A percentile compares a stretch with the other conserved stretches of the same genome.
Conservation (phyloP, 257 asterid genomes). For the Datura wrightii region DNA sequence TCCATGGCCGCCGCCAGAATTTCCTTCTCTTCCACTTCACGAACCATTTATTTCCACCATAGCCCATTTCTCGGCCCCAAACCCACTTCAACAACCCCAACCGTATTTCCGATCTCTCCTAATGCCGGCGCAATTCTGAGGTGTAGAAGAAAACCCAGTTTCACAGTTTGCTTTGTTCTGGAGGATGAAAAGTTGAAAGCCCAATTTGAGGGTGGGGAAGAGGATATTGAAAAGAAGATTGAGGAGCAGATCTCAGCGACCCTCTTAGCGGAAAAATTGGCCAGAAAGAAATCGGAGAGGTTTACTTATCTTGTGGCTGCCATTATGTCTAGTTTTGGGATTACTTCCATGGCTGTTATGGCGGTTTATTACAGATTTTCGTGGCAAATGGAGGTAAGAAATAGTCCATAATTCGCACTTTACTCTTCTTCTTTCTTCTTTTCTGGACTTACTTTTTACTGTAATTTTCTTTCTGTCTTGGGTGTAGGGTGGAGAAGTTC, state of each 20-base stretch:
- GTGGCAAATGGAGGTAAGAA: constrained; percentile 30
- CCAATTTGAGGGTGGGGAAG: constrained; percentile 28
- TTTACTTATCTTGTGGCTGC: constrained; percentile 60
- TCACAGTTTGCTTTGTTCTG: constrained; percentile 67
- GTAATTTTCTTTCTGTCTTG: background rate
- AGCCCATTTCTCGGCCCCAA: constrained; percentile 48
- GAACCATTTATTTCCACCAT: constrained; percentile 36
- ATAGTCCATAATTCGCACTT: background rate
- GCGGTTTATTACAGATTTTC: constrained; percentile 28
- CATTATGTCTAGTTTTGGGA: constrained; percentile 20
- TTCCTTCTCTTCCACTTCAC: constrained; percentile 44
- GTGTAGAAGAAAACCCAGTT: constrained; percentile 40
- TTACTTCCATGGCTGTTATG: constrained; percentile 32
- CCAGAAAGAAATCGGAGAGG: constrained; percentile 87
- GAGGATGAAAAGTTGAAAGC: constrained; percentile 53
- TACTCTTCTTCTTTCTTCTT: background rate
- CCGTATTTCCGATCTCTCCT: constrained; percentile 31
- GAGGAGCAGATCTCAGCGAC: constrained; percentile 45
- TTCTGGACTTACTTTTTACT: background rate
- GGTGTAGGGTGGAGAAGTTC: constrained; percentile 81
- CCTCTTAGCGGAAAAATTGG: constrained; percentile 60
- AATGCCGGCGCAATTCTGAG: constrained; percentile 33
- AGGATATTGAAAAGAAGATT: constrained; percentile 41
- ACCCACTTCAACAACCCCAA: constrained; percentile 35
- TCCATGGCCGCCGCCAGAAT: constrained; percentile 48